Conservation (phyloP, 169 alveolate genomes). For the Plasmodium ovale region DNA sequence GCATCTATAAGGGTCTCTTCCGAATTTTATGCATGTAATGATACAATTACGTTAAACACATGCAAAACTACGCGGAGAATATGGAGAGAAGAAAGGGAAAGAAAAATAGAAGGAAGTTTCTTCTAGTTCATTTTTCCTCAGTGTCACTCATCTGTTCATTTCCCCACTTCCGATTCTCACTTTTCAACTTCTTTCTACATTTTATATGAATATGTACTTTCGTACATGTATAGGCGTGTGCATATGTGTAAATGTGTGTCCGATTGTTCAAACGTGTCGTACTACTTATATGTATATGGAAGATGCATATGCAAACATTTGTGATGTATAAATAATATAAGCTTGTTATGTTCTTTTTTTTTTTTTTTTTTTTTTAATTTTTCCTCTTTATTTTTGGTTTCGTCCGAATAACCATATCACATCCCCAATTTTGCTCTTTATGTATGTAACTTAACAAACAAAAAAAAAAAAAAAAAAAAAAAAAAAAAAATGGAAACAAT, state of each 20-base stretch:
- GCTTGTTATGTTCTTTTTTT: too few species aligned
- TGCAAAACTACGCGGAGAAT: too few species aligned
- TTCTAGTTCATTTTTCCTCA: neutral
- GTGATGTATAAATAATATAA: neutral
- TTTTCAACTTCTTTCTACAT: too few species aligned
- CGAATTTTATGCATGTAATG: too few species aligned
- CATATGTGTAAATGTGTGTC: neutral
- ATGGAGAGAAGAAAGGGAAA: too few species aligned
- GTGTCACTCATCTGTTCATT: neutral
- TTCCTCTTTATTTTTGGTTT: neutral
- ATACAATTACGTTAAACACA: too few species aligned
- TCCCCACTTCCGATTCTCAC: neutral
- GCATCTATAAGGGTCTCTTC: too few species aligned
- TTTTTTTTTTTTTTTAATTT: too few species aligned
- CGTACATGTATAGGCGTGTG: neutral
- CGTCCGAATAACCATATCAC: neutral
- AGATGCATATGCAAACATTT: neutral
- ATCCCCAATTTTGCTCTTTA: neutral
- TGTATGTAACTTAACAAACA: neutral
- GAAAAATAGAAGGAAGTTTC: too few species aligned
- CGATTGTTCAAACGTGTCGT: neutral
- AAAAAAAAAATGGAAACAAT: neutral
- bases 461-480: too few species aligned
- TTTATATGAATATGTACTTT: too few species aligned
- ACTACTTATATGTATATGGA: neutral